phyloP scores from a whole-genome alignment of 345 rosid genomes.

The Eucalyptus erythrocorys region DNA sequence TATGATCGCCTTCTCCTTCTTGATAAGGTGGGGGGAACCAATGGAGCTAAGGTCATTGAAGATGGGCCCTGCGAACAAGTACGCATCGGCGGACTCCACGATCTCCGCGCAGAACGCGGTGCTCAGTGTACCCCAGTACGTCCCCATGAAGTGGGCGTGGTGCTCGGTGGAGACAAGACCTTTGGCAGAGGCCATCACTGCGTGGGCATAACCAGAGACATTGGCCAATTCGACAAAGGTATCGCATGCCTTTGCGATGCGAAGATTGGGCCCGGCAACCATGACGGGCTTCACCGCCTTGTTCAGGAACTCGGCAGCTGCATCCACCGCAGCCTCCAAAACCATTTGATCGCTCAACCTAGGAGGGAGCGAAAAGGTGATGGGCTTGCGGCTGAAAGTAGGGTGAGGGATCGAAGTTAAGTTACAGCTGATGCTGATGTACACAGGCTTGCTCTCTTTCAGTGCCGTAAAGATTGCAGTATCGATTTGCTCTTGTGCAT shows the following conservation, averaged over 20 bases:
- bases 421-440: slow-evolving; percentile 52
- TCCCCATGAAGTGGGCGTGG: slow-evolving; percentile 44
- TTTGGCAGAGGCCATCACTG: slow-evolving; percentile 50
- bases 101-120: slow-evolving; percentile 43
- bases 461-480: slow-evolving; percentile 34
- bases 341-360: slow-evolving; percentile 39
- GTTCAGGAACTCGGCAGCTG: slow-evolving; percentile 34
- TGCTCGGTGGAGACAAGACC: slow-evolving; percentile 48
- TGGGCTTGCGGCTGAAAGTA: slow-evolving; percentile 29
- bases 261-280: slow-evolving; percentile 41
- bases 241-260: slow-evolving; percentile 30
- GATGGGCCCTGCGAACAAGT: slow-evolving; percentile 42
- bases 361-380: slow-evolving; percentile 32
- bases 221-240: slow-evolving; percentile 34
- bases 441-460: slow-evolving; percentile 60
- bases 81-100: slow-evolving; percentile 55
- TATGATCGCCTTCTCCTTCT: slow-evolving; percentile 38
- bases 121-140: slow-evolving; percentile 51
- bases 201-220: slow-evolving; percentile 34
- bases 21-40: slow-evolving; percentile 38
- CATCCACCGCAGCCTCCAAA: slow-evolving; percentile 43
- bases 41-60: slow-evolving; percentile 43
- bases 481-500: slow-evolving; percentile 50
- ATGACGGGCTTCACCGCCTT: slow-evolving; percentile 54
- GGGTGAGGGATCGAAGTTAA: slow-evolving; percentile 36